Evolutionary conservation across 2,329 filamentous ascomycete genomes (phyloP), one percentile per base, ranked within the genome.

Genomic region (Botrytis aclada): DNA sequence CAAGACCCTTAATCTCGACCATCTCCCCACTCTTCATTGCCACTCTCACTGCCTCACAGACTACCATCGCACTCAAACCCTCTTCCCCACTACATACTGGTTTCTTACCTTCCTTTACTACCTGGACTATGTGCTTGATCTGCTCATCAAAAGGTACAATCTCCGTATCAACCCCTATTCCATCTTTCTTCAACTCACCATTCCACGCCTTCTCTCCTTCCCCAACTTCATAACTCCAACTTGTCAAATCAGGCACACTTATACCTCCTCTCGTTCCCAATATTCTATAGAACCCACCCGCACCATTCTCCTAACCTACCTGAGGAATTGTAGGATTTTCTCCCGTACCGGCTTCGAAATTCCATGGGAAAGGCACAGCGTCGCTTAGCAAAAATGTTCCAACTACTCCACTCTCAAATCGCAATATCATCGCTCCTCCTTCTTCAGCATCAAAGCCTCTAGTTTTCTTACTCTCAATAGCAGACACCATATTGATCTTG

Each of bases 41-140:
- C 73, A 79, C 81, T 74, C 82, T 84, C 51, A 88, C 82, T 22
- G 86, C 86, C 56, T 87, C 83, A 76, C 86, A 87, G 65, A 88
- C 86, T 39, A 84, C 76, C 25, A 54, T 54, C 47, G 47, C 47
- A n/a, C 47, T 54, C 47, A 54, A n/a, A n/a, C 47, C 47, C 47
- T 51, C 47, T 54, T 54, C 47, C 25, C 47, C 47, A 54, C 47
- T 54, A n/a, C 47, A 54, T n/a, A 16, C 16, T 54, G 47, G 47
- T n/a, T 54, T 14, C 12, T 54, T n/a, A 54, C 47, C 47, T 54
- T n/a, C 47, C 25, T n/a, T 54, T n/a, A 54, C 12, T 54, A 54
- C 47, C 47, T 54, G 47, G 47, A 54, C 47, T 12, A n/a, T 3
- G 5, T 54, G 47, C 16, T n/a, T 54, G 25, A 54, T 54, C 25